These are phyloP conservation scores for Perkinsus chesapeaki DNA, from an alignment of 169 alveolate genomes.

Conservation along the genomic window DNA sequence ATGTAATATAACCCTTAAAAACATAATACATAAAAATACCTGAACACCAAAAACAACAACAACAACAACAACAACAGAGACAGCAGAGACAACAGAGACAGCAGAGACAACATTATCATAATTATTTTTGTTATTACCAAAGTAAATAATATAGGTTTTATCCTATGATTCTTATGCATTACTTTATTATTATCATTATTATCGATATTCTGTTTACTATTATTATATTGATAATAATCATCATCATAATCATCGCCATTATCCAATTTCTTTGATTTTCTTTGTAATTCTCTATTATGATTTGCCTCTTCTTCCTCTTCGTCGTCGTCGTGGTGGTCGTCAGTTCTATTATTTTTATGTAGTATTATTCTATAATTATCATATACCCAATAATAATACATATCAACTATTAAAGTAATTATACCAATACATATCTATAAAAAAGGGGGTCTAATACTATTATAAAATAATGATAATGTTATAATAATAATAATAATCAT, in stretches of 20 bases:
- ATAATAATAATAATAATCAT: background rate
- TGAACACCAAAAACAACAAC: background rate
- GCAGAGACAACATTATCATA: background rate
- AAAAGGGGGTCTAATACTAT: background rate
- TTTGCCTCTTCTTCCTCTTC: no score
- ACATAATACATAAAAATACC: background rate
- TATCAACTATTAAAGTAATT: background rate
- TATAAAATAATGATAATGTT: background rate
- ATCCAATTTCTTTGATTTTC: background rate
- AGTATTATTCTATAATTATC: no score
- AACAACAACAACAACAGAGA: background rate
- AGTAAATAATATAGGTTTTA: no score
- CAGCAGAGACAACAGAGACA: background rate
- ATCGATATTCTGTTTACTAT: no score
- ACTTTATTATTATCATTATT: background rate
- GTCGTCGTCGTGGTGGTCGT: no score
- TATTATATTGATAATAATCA: background rate
- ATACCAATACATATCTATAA: background rate
- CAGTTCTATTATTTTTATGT: no score
- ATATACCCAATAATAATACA: background rate
- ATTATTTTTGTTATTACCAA: no score
- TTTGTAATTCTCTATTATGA: no score
- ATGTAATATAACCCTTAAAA: background rate
- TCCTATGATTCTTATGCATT: background rate
- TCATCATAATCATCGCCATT: background rate